A percentile compares a stretch with the other conserved stretches of the same genome.
phyloP scores from a whole-genome alignment of 805 yeast genomes.

The Wickerhamomyces hampshirensis region DNA sequence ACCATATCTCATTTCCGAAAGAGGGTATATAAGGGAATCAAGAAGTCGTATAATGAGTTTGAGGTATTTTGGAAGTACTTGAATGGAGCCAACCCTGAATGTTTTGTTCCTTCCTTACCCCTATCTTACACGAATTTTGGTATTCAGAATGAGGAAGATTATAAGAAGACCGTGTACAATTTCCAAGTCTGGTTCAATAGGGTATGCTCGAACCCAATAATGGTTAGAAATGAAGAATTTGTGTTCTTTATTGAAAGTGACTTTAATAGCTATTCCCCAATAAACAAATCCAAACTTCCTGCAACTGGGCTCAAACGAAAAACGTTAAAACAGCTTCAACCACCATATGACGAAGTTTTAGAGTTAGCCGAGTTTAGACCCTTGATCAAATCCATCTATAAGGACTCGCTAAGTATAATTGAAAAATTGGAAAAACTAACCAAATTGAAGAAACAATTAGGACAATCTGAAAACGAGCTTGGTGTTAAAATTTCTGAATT shows the following conservation, averaged over 20 bases:
- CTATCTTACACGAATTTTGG: slow-evolving; percentile 72
- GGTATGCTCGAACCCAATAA: slow-evolving; percentile 66
- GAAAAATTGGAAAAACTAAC: slow-evolving; percentile 54
- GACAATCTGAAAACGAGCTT: slow-evolving; percentile 51
- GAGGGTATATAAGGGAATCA: slow-evolving; percentile 59
- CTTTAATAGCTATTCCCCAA: slow-evolving; percentile 45
- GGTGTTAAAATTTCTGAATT: slow-evolving; percentile 40
- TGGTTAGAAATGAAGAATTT: slow-evolving; percentile 83
- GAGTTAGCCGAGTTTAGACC: slow-evolving; percentile 88
- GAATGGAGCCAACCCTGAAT: slow-evolving; percentile 80
- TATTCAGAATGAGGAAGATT: slow-evolving; percentile 78
- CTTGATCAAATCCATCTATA: slow-evolving; percentile 69
- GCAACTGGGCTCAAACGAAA: slow-evolving; percentile 87
- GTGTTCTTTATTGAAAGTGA: slow-evolving; percentile 79
- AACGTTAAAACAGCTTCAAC: slow-evolving; percentile 85
- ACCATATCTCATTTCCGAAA: slow-evolving; percentile 78
- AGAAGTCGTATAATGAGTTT: slow-evolving; percentile 79
- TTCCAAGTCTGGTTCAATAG: slow-evolving; percentile 88
- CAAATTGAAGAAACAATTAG: slow-evolving; percentile 40
- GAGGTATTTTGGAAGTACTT: slow-evolving; percentile 72
- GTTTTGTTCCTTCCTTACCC: slow-evolving; percentile 89
- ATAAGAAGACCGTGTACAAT: slow-evolving; percentile 44
- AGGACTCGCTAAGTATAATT: slow-evolving; percentile 44
- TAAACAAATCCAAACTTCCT: slow-evolving; percentile 52
- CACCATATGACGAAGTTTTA: slow-evolving; percentile 84